Evolutionary conservation across 139 green algal genomes (phyloP).

Genomic region (Picochlorum sp.): DNA sequence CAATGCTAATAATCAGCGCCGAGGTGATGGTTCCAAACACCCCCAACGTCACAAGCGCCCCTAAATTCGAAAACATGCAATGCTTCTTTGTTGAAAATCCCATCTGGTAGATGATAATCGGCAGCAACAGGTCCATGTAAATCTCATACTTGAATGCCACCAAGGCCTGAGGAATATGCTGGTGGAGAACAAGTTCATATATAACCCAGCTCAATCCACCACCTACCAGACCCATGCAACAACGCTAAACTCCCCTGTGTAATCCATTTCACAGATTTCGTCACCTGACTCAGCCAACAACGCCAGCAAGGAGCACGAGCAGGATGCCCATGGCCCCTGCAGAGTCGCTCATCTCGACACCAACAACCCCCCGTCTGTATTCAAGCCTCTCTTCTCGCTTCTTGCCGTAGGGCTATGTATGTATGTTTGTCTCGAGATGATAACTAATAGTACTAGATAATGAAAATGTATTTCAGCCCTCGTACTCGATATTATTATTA

Average conservation of each 20-base stretch:
- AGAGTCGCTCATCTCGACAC: no score
- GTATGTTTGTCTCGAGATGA: no score
- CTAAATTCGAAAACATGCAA: constrained; percentile 71
- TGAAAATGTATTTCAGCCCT: no score
- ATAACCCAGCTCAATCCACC: constrained; percentile 29
- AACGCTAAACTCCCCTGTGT: constrained; percentile 33
- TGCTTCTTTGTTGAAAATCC: constrained; percentile 75
- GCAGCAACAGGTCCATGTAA: constrained; percentile 55
- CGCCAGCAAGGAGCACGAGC: neutral
- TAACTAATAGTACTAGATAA: no score
- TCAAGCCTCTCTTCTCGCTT: no score
- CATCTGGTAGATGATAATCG: constrained; percentile 77
- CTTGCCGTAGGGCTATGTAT: no score
- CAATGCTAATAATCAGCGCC: neutral
- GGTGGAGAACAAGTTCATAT: constrained; percentile 29
- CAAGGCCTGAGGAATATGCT: constrained; percentile 36
- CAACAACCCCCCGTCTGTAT: no score
- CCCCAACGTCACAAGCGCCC: constrained; percentile 49
- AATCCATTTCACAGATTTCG: constrained; percentile 4
- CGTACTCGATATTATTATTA: no score
- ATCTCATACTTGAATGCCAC: constrained; percentile 49
- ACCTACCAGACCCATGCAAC: constrained; percentile 20
- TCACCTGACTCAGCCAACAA: neutral
- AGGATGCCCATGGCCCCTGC: neutral
- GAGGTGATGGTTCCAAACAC: constrained; percentile 59